Conservation (phyloP, 1,139 yeast species). For the Suhomyces atakaporum region DNA sequence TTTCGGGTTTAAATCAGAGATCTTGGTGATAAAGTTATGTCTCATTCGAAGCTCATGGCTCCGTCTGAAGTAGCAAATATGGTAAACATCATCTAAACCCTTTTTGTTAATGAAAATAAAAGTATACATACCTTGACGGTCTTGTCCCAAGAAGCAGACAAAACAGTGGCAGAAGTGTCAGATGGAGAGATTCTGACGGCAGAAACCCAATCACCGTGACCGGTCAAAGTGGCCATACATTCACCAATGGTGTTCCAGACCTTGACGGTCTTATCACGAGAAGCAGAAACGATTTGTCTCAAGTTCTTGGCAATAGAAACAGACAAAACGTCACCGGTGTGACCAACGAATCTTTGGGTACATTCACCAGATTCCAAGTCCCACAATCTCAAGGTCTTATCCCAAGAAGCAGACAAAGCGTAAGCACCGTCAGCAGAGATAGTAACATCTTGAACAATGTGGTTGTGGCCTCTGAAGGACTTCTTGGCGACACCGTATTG, state of each 20-base stretch:
- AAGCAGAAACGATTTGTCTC: conserved; percentile 98
- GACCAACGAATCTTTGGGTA: conserved; percentile 96
- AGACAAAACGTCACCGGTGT: conserved; percentile 95
- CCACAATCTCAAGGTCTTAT: conserved; percentile 99
- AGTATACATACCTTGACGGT: conserved; percentile 90
- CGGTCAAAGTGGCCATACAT: conserved; percentile 91
- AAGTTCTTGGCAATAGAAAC: conserved; percentile 96
- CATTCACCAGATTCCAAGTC: conserved; percentile 94
- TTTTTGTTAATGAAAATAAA: conserved; percentile 14
- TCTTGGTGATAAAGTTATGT: conserved; percentile 95
- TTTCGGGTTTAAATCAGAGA: conserved; percentile 68
- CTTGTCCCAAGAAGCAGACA: conserved; percentile 99
- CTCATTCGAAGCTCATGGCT: conserved; percentile 78
- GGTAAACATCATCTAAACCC: conserved; percentile 57
- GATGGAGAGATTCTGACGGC: conserved; percentile 95
- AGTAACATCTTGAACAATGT: conserved; percentile 97
- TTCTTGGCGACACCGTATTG: conserved; percentile 98
- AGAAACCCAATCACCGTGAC: conserved; percentile 99
- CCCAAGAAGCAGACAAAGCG: conserved; percentile 99
- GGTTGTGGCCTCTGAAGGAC: conserved; percentile 98
- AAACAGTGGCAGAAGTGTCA: conserved; percentile 69
- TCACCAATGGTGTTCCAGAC: conserved; percentile 99
- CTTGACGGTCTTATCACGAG: conserved; percentile 98
- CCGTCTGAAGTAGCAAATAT: conserved; percentile 99
- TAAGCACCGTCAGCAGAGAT: conserved; percentile 98